These are phyloP conservation scores for Trichoderma endophyticum DNA, from an alignment of 2,329 filamentous ascomycete species.

Conservation along the genomic window DNA sequence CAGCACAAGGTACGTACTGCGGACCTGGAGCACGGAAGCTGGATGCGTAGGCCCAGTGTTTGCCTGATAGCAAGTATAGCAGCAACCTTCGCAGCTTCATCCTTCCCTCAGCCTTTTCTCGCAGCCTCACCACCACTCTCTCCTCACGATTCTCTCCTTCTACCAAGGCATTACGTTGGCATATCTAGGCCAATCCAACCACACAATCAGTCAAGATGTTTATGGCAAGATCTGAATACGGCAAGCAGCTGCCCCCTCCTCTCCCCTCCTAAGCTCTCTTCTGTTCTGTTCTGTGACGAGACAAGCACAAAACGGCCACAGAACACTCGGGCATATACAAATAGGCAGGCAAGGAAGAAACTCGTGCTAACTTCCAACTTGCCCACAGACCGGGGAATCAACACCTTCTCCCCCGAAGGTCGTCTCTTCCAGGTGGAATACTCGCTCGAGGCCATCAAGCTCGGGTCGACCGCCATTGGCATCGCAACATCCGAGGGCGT, in stretches of 20 bases:
- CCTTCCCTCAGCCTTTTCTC: slow-evolving; percentile 23
- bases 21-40: slow-evolving; percentile 6
- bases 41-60: slow-evolving; percentile 39
- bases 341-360: background rate
- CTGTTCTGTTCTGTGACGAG: background rate
- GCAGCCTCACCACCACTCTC: slow-evolving; percentile 16
- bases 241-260: slow-evolving; percentile 35
- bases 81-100: background rate
- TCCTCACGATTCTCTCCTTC: background rate
- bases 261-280: background rate
- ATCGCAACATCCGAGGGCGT: slow-evolving; percentile 94
- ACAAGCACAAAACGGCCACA: background rate
- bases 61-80: slow-evolving; percentile 29
- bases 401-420: slow-evolving; percentile 99
- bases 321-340: no score
- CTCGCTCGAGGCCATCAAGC: slow-evolving; percentile 99
- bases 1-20: background rate
- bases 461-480: slow-evolving; percentile 96
- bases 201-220: slow-evolving; percentile 72
- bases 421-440: slow-evolving; percentile 99
- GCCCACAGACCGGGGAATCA: slow-evolving; percentile 88
- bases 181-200: slow-evolving; percentile 10
- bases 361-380: slow-evolving; percentile 18
- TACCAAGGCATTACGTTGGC: background rate
- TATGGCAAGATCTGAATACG: slow-evolving; percentile 99